phyloP scores from a whole-genome alignment of 164 flowering plant species.

The Saururus chinensis region DNA sequence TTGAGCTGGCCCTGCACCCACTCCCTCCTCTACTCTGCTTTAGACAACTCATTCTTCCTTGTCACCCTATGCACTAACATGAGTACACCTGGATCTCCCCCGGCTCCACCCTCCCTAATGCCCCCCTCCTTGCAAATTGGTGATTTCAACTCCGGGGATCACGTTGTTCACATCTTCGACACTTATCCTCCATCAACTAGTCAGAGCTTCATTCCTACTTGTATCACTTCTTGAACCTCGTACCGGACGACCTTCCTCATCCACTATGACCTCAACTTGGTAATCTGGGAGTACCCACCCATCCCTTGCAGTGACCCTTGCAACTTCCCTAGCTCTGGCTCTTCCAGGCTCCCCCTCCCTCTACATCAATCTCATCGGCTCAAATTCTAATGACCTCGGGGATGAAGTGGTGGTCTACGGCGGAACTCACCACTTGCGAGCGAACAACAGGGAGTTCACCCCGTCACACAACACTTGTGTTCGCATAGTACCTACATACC shows the following conservation, averaged over 20 bases:
- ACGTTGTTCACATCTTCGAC: constrained; percentile 34
- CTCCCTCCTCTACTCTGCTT: constrained; percentile 54
- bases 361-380: constrained; percentile 21
- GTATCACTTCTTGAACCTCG: constrained; percentile 73
- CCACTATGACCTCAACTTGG: constrained; percentile 27
- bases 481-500: constrained; percentile 39
- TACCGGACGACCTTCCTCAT: constrained; percentile 64
- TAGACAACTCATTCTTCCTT: constrained; percentile 50
- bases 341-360: constrained; percentile 53
- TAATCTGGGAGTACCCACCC: constrained; percentile 41
- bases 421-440: constrained; percentile 34
- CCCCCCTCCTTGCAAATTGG: constrained; percentile 71
- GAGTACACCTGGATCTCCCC: constrained; percentile 94
- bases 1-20: constrained; percentile 51
- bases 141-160: constrained; percentile 58
- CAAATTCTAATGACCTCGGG: not conserved
- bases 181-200: constrained; percentile 65
- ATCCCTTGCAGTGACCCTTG: constrained; percentile 52
- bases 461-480: constrained; percentile 59
- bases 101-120: constrained; percentile 48
- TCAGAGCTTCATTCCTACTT: constrained; percentile 29
- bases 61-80: constrained; percentile 54
- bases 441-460: constrained; percentile 14
- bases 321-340: constrained; percentile 74
- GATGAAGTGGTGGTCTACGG: constrained; percentile 75